Base-by-base conservation (phyloP, 1,139 yeast genomes). In the Pichia sp. region DNA sequence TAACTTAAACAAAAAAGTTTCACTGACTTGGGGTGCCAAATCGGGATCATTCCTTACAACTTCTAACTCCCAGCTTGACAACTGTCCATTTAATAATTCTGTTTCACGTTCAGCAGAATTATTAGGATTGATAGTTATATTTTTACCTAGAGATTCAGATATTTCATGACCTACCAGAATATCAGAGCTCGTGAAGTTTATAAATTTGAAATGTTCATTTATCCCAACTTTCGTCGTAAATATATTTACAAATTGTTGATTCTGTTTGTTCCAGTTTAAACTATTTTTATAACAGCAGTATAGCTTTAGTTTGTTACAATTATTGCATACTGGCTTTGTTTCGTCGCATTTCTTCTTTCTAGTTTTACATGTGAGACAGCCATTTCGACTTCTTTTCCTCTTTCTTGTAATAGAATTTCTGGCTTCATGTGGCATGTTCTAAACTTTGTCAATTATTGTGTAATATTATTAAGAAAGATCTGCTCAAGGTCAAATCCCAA, bases 311-410 rank as follows among this genome's bases (percentile, higher is more conserved):
- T 55, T 42, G 9, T 7, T 8, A 43, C 58, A 55, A 29, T 43
- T 44, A 3, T 31, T 34, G 35, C 64, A 61, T 4, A 35, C 46
- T 1, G 65, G 64, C 30, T 42, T 54, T 10, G 45, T 41, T 38
- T 61, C 63, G 40, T 60, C 56, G 39, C 63, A 60, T 40, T 57
- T 57, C 40, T 56, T 51, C 47, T 56, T 58, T 28, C 56, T 39
- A 40, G 43, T 47, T 46, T 55, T 57, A 45, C 61, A 58, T 26
- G 53, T 56, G n/a, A 46, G 39, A 44, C 60, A 58, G 1, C 58
- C 59, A 11, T 45, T 43, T 27, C 50, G 38, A 9, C 46, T 46
- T 25, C 28, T 37, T 28, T 18, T 18, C 18, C 18, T 18, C 18
- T 18, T 18, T 18, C 18, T 18, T 18, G 18, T 18, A 18, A 18